A percentile compares a stretch with the other conserved stretches of the same genome.
These are phyloP conservation scores for Microbotryomycetes sp. DNA, from an alignment of 1,284 basidiomycete genomes.

Conservation along the genomic window DNA sequence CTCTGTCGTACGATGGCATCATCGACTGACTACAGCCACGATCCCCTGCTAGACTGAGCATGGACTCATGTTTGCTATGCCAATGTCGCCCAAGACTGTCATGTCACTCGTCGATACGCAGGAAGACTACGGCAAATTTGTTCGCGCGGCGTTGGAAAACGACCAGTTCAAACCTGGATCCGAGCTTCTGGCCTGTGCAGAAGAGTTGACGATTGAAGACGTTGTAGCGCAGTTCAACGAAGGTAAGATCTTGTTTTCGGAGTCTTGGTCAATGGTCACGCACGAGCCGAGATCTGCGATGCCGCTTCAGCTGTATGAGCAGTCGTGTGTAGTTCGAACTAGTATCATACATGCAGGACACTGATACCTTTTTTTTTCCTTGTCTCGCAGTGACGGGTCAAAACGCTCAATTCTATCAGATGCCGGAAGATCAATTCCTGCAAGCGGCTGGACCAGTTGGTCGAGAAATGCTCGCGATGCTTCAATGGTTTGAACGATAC, in stretches of 20 bases:
- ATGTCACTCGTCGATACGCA: conserved; percentile 27
- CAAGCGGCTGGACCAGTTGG: not conserved
- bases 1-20: too few species aligned
- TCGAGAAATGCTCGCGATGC: conserved; percentile 2
- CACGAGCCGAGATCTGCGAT: too few species aligned
- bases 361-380: not conserved
- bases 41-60: conserved; percentile 3
- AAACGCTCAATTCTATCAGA: not conserved
- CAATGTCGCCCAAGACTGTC: conserved; percentile 13
- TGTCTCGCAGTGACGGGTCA: conserved; percentile 7
- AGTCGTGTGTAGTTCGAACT: too few species aligned
- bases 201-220: not conserved
- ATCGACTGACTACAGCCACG: not conserved
- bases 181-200: not conserved
- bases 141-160: conserved; percentile 28
- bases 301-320: too few species aligned
- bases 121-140: conserved; percentile 34
- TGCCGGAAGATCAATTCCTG: not conserved
- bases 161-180: conserved; percentile 8
- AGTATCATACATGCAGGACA: too few species aligned
- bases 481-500: conserved; percentile 1
- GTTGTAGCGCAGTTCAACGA: not conserved
- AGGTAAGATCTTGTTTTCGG: too few species aligned
- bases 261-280: too few species aligned
- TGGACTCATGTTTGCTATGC: conserved; percentile 21